Evolutionary conservation across 2,329 filamentous ascomycete species (phyloP).

Genomic region (Hypoxylon sp.): DNA sequence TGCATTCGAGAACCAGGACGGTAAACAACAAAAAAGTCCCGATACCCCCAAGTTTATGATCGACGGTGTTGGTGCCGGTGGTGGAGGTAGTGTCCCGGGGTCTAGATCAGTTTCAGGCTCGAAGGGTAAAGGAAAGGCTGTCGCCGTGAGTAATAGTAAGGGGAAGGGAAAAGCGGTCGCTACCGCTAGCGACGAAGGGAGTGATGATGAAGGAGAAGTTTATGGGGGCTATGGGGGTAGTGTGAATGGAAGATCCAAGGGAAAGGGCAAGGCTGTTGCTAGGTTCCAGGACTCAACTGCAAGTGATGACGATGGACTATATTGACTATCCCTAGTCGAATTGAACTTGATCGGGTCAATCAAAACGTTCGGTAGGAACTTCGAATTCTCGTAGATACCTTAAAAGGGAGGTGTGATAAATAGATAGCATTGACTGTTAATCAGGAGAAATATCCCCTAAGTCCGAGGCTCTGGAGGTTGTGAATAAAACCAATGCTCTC

Average conservation of each 20-base stretch:
- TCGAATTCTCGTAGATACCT: slow-evolving; percentile 6
- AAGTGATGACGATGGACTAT: slow-evolving; percentile 71
- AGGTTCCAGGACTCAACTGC: slow-evolving; percentile 68
- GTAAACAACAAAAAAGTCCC: slow-evolving; percentile 53
- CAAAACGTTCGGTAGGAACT: background rate
- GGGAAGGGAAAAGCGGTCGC: slow-evolving; percentile 57
- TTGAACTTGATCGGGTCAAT: slow-evolving; percentile 4
- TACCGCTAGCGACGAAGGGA: slow-evolving; percentile 53
- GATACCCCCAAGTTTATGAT: slow-evolving; percentile 40
- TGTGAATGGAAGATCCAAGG: slow-evolving; percentile 58
- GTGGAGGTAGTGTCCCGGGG: background rate
- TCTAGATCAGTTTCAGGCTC: slow-evolving; percentile 35
- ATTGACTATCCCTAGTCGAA: slow-evolving; percentile 56
- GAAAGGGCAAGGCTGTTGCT: slow-evolving; percentile 70
- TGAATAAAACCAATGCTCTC: slow-evolving; percentile 14
- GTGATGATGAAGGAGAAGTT: slow-evolving; percentile 50
- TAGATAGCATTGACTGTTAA: slow-evolving; percentile 25
- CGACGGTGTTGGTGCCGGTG: slow-evolving; percentile 6
- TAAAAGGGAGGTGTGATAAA: slow-evolving; percentile 1
- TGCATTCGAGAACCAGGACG: slow-evolving; percentile 78
- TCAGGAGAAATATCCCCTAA: slow-evolving; percentile 7
- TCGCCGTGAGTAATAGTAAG: slow-evolving; percentile 52
- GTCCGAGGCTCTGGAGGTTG: slow-evolving; percentile 6
- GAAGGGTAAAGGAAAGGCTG: slow-evolving; percentile 57
- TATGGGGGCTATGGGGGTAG: slow-evolving; percentile 51